A percentile compares a stretch with the other conserved stretches of the same genome.
These are phyloP conservation scores for Pseudonectria buxi DNA, from an alignment of 2,329 filamentous ascomycete species.

Conservation along the genomic window DNA sequence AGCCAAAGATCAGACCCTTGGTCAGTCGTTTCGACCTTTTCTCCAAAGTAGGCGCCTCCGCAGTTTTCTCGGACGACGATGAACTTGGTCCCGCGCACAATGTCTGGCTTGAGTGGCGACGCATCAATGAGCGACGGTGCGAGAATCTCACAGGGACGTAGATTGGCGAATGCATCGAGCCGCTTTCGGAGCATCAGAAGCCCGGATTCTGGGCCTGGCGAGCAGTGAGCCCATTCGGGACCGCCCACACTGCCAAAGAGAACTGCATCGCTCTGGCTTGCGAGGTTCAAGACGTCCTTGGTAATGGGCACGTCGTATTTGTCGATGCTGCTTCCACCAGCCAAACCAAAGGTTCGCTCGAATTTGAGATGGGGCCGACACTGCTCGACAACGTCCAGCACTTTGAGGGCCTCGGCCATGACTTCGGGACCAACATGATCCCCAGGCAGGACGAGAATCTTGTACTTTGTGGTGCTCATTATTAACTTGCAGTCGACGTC, in stretches of 20 bases:
- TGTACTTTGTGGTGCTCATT: conserved; percentile 9
- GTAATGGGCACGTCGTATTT: conserved; percentile 38
- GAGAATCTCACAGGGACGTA: conserved; percentile 42
- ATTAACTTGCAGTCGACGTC: no score
- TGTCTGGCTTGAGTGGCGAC: conserved; percentile 38
- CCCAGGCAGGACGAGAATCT: conserved; percentile 38
- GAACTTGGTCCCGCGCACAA: conserved; percentile 40
- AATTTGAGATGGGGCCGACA: conserved; percentile 25
- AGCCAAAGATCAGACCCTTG: conserved; percentile 41
- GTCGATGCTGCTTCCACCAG: conserved; percentile 35
- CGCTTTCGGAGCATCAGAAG: conserved; percentile 33
- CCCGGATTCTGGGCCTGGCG: conserved; percentile 39
- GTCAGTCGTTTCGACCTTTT: conserved; percentile 37
- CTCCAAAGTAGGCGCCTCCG: conserved; percentile 43
- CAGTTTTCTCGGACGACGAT: conserved; percentile 45
- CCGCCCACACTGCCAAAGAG: conserved; percentile 43
- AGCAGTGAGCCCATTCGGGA: conserved; percentile 35
- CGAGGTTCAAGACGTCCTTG: conserved; percentile 34
- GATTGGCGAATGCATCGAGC: conserved; percentile 43
- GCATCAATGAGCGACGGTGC: conserved; percentile 33
- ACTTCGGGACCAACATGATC: conserved; percentile 43
- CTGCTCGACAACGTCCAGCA: conserved; percentile 35
- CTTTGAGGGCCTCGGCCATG: conserved; percentile 38
- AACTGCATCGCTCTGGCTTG: conserved; percentile 34
- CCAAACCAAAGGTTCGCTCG: conserved; percentile 20